Evolutionary conservation across 1,139 yeast species (phyloP).

Genomic region (Hemisphaericaspora lyxosophila): DNA sequence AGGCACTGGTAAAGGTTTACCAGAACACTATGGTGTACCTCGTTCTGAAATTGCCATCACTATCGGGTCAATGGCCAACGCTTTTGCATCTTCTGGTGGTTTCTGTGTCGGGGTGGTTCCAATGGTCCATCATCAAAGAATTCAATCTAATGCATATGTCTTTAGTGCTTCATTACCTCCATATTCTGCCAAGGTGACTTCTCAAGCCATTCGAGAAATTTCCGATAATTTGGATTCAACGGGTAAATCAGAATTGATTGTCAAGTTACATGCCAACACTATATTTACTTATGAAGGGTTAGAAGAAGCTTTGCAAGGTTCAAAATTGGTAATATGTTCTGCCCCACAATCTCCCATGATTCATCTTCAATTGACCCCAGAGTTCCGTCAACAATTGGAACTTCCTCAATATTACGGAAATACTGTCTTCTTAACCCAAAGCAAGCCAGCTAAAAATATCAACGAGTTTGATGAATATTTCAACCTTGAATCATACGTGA

Average conservation of each 20-base stretch:
- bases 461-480: conserved; percentile 43
- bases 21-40: conserved; percentile 68
- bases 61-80: conserved; percentile 79
- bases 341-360: conserved; percentile 62
- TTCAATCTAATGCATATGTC: conserved; percentile 81
- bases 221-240: conserved; percentile 28
- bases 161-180: conserved; percentile 96
- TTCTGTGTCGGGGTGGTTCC: conserved; percentile 84
- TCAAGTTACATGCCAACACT: conserved; percentile 27
- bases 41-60: conserved; percentile 76
- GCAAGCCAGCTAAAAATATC: conserved; percentile 34
- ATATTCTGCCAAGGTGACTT: conserved; percentile 74
- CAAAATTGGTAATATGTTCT: conserved; percentile 54
- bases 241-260: conserved; percentile 34
- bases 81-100: conserved; percentile 92
- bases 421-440: conserved; percentile 36
- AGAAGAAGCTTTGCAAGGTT: conserved; percentile 19
- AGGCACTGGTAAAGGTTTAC: conserved; percentile 77
- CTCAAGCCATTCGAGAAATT: conserved; percentile 54
- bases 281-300: conserved; percentile 21
- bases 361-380: conserved; percentile 54
- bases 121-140: conserved; percentile 84
- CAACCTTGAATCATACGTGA: conserved; percentile 59
- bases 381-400: conserved; percentile 40
- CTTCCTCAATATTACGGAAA: conserved; percentile 53